These are phyloP conservation scores for Boletus sensibilis DNA, from an alignment of 768 basidiomycete species.

Conservation along the genomic window DNA sequence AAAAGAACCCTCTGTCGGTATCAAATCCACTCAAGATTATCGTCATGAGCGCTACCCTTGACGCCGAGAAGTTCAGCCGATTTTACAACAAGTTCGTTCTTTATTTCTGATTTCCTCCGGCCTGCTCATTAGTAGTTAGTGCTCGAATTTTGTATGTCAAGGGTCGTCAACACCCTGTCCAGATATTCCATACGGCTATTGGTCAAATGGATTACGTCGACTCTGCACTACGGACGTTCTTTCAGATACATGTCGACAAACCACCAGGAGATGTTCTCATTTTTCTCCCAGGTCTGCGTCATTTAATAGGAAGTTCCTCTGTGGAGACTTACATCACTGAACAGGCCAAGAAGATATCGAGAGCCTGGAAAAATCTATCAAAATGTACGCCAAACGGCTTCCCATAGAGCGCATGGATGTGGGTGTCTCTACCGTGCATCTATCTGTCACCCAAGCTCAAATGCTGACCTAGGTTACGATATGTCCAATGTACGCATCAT, in stretches of 20 bases:
- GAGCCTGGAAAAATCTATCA: slow-evolving; percentile 72
- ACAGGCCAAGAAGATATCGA: slow-evolving; percentile 97
- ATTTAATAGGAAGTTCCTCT: neutral
- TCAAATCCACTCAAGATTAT: slow-evolving; percentile 82
- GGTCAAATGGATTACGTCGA: slow-evolving; percentile 85
- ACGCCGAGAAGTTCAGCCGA: slow-evolving; percentile 89
- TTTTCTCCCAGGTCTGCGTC: slow-evolving; percentile 75
- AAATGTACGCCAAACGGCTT: slow-evolving; percentile 64
- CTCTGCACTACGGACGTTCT: slow-evolving; percentile 88
- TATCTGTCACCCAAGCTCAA: neutral
- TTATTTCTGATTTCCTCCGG: neutral
- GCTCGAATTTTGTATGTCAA: slow-evolving; percentile 88
- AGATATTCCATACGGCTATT: slow-evolving; percentile 72
- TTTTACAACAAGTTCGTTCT: slow-evolving; percentile 78
- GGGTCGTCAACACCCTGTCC: slow-evolving; percentile 91
- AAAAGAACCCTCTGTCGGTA: slow-evolving; percentile 34
- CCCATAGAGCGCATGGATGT: slow-evolving; percentile 58
- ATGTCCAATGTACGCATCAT: slow-evolving; percentile 84
- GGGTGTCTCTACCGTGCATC: slow-evolving; percentile 9
- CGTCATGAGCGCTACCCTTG: slow-evolving; percentile 97
- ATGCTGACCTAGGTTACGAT: slow-evolving; percentile 54
- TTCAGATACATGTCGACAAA: slow-evolving; percentile 84
- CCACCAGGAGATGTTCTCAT: slow-evolving; percentile 88
- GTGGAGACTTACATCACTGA: neutral
- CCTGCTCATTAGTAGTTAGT: slow-evolving; percentile 39